Evolutionary conservation across 1,284 basidiomycete species (phyloP).

Genomic region (Phellopilus nigrolimitatus): DNA sequence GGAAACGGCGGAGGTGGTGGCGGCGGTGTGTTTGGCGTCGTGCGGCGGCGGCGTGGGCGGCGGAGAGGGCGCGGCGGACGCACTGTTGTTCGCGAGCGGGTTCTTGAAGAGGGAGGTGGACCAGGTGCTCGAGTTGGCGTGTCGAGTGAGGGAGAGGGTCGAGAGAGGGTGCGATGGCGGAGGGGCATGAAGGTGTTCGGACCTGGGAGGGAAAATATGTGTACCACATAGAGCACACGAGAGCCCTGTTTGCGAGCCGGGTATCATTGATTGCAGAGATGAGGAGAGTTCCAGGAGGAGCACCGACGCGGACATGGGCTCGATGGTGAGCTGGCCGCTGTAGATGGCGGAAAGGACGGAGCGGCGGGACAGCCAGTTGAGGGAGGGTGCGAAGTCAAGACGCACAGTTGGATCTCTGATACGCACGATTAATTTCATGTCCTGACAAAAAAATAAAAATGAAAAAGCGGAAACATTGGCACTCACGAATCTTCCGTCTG

Average conservation of each 20-base stretch:
- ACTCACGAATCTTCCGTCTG: conserved; percentile 85
- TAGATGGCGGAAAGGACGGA: conserved; percentile 86
- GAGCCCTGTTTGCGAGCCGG: conserved; percentile 37
- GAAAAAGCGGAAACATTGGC: too few species aligned
- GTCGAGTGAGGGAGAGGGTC: conserved; percentile 25
- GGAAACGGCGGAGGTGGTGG: too few species aligned
- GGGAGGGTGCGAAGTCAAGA: conserved; percentile 88
- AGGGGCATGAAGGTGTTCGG: conserved; percentile 16
- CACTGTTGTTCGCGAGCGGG: conserved; percentile 32
- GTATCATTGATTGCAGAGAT: conserved; percentile 36
- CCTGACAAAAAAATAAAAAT: conserved; percentile 10
- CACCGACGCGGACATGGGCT: conserved; percentile 63
- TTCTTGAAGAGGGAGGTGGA: conserved; percentile 55
- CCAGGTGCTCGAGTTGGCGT: conserved; percentile 38
- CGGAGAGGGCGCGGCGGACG: conserved; percentile 25
- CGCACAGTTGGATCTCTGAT: conserved; percentile 86
- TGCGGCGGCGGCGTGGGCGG: conserved; percentile 30
- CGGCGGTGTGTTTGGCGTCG: too few species aligned
- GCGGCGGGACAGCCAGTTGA: conserved; percentile 90
- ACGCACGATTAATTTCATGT: conserved; percentile 17
- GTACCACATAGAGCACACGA: conserved; percentile 76
- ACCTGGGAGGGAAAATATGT: conserved; percentile 36
- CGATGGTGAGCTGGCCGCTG: conserved; percentile 83
- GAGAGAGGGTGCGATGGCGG: conserved; percentile 23
- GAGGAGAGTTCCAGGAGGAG: conserved; percentile 48